Conservation (phyloP, 371 early-diverging fungal species). For the Syncephalastrum sp. region DNA sequence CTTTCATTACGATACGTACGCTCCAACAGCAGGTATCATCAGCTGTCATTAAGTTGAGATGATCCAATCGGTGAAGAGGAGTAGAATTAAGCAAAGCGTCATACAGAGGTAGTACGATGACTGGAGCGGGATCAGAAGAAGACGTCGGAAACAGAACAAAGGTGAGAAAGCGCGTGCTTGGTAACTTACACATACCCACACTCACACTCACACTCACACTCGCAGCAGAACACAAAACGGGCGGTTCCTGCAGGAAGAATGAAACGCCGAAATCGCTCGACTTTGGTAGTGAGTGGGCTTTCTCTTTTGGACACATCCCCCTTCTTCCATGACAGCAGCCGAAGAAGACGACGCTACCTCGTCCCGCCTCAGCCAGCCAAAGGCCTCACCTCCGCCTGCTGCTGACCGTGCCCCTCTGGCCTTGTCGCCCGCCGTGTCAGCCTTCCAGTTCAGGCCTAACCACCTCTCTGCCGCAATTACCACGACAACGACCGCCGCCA, state of each 20-base stretch:
- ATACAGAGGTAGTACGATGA: no score
- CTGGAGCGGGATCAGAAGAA: no score
- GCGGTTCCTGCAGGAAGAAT: no score
- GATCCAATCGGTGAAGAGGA: no score
- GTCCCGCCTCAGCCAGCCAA: not conserved
- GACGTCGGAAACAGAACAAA: no score
- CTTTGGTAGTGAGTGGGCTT: no score
- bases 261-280: no score
- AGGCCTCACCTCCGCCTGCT: not conserved
- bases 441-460: conserved; percentile 31
- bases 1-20: no score
- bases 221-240: not conserved
- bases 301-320: not conserved
- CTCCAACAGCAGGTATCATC: no score
- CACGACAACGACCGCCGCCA: not conserved
- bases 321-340: conserved; percentile 2
- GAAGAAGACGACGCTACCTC: not conserved
- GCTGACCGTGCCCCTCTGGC: not conserved
- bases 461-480: conserved; percentile 7
- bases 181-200: conserved; percentile 1
- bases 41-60: no score
- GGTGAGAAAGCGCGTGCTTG: not conserved
- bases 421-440: conserved; percentile 38
- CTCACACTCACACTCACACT: not conserved
- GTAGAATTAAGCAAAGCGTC: no score